Percentiles rank a stretch among this genome's conserved stretches.
These are phyloP conservation scores for Globisporangium carolinianum DNA, from an alignment of 352 stramenopile genomes.

Conservation along the genomic window DNA sequence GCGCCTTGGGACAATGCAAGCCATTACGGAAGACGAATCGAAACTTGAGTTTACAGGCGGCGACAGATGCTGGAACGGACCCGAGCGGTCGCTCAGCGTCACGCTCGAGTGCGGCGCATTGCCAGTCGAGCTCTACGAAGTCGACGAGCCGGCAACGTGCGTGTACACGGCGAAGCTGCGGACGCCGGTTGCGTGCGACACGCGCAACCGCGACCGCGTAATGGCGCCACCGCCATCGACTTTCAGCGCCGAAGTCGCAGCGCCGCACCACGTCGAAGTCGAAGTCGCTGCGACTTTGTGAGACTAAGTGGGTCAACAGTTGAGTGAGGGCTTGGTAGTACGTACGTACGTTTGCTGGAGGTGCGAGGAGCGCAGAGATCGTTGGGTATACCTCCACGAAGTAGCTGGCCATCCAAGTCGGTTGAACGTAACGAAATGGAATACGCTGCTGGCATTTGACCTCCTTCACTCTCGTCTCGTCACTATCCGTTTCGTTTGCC, in stretches of 20 bases:
- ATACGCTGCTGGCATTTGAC: too few species aligned
- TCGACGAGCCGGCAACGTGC: slow-evolving; percentile 84
- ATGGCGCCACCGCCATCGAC: slow-evolving; percentile 16
- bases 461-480: too few species aligned
- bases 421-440: too few species aligned
- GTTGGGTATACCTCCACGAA: too few species aligned
- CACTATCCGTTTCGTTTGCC: too few species aligned
- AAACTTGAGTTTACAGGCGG: slow-evolving; percentile 59
- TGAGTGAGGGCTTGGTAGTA: background rate
- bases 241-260: slow-evolving; percentile 13
- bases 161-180: slow-evolving; percentile 80
- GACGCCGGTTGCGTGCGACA: slow-evolving; percentile 66
- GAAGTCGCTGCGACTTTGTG: slow-evolving; percentile 46
- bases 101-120: slow-evolving; percentile 59
- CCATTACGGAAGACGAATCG: slow-evolving; percentile 14
- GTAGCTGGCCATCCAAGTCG: too few species aligned
- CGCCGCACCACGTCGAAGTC: slow-evolving; percentile 59
- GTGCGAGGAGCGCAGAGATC: too few species aligned
- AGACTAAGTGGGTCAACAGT: background rate
- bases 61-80: slow-evolving; percentile 85
- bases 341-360: background rate
- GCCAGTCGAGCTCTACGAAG: slow-evolving; percentile 51
- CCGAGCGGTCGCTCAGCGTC: slow-evolving; percentile 70
- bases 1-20: slow-evolving; percentile 65
- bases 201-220: slow-evolving; percentile 25